Evolutionary conservation across 176 grass and related monocot species (phyloP), one percentile per base, ranked within the genome.

Genomic region (Musa itinerans): DNA sequence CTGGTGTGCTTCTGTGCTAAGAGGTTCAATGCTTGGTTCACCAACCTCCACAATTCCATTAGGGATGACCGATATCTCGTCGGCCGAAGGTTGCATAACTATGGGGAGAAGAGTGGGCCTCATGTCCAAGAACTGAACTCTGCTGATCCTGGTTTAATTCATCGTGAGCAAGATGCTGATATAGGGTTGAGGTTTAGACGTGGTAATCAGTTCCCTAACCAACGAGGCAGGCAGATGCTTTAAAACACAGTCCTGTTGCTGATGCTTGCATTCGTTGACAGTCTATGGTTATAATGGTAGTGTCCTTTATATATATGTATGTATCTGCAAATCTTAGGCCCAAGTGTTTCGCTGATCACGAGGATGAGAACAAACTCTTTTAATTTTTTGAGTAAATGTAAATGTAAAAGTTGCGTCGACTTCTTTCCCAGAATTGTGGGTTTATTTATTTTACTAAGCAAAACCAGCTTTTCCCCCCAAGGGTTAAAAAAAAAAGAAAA

Each of bases 1-100:
- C 17, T 75, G 0, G 17, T 89, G 54, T 95, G 84, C 76, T 99
- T 99, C 74, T 99, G 89, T 20, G 91, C 75, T 43, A 94, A 85
- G 78, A 85, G 96, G 34, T 99, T 99, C 86, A 88, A 95, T 54
- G 80, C 84, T 12, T 99, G 96, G 96, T 99, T 99, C 79, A 92
- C 88, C 74, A 95, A 95, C 75, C 87, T 99, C 58, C 96, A 99
- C 83, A 99, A 99, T 71, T 92, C 96, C 25, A 99, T 99, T 17
- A 81, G 96, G 74, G 96, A 99, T 26, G 96, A 99, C 11, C 78
- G 96, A 8, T 99, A 99, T 82, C 92, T 99, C 61, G 86, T 99
- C 34, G 96, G 96, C 65, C 77, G 96, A 55, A 92, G 89, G 78
- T 86, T 99, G 79, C 96, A 99, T 68, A 84, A 99, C 84, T 99